Percentiles rank a stretch among this genome's conserved stretches.
These are phyloP conservation scores for Tulasnella sp. DNA, from an alignment of 768 basidiomycete species.

Conservation along the genomic window DNA sequence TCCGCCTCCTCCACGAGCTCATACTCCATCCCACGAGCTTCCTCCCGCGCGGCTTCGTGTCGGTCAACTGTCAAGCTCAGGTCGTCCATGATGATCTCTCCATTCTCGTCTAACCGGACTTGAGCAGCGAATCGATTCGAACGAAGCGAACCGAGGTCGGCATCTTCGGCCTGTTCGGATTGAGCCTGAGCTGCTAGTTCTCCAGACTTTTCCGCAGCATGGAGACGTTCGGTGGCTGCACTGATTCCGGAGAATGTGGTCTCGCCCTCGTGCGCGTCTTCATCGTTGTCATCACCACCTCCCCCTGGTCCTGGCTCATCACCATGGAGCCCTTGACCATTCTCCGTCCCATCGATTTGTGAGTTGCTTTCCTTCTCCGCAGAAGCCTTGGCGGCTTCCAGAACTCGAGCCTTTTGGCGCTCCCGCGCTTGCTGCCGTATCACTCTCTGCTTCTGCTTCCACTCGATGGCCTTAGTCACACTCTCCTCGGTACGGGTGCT, in stretches of 20 bases:
- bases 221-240: background rate
- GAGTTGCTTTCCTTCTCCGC: conserved; percentile 23
- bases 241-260: background rate
- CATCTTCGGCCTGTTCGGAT: conserved; percentile 31
- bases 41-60: background rate
- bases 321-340: too few relatives aligned
- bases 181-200: conserved; percentile 19
- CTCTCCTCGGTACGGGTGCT: conserved; percentile 63
- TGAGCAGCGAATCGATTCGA: conserved; percentile 73
- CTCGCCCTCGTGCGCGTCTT: background rate
- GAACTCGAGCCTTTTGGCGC: conserved; percentile 47
- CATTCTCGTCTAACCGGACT: conserved; percentile 76
- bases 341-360: background rate
- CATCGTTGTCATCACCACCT: conserved; percentile 1
- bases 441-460: conserved; percentile 14
- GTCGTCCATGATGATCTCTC: conserved; percentile 79
- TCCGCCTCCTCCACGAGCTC: conserved; percentile 40
- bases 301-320: conserved; percentile 29
- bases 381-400: conserved; percentile 54
- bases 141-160: conserved; percentile 48
- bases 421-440: conserved; percentile 66
- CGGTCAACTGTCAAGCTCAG: conserved; percentile 74
- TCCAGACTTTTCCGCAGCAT: conserved; percentile 13
- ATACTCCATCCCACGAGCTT: conserved; percentile 37
- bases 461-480: conserved; percentile 29